phyloP scores from a whole-genome alignment of 2,329 filamentous ascomycete species.

The Aaosphaeria pasadenensis region DNA sequence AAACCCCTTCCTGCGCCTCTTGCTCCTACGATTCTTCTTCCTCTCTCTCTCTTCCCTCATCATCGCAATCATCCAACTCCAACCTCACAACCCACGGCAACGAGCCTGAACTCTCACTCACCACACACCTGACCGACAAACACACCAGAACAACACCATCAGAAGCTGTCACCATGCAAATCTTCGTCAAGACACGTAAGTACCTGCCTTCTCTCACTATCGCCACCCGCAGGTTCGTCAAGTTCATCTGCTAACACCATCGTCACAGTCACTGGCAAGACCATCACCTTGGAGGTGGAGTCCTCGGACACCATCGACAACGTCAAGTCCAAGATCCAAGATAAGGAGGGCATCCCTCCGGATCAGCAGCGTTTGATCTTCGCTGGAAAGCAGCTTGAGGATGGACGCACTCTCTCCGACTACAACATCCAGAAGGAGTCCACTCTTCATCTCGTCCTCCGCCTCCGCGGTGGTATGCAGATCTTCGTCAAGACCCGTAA shows the following conservation, averaged over 20 bases:
- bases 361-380: conserved; percentile 59
- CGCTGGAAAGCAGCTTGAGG: conserved; percentile 58
- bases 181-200: conserved; percentile 60
- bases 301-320: conserved; percentile 30
- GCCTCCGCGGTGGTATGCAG: conserved; percentile 63
- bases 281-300: conserved; percentile 47
- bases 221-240: conserved; percentile 12
- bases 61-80: conserved; percentile 14
- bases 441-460: conserved; percentile 72
- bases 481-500: conserved; percentile 61
- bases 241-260: conserved; percentile 14
- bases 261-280: conserved; percentile 55
- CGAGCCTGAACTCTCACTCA: conserved; percentile 1
- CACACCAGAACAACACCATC: conserved; percentile 1
- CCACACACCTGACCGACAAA: conserved; percentile 6
- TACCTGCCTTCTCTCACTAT: conserved; percentile 21
- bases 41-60: conserved; percentile 9
- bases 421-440: conserved; percentile 61
- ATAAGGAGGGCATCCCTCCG: conserved; percentile 59
- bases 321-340: conserved; percentile 1
- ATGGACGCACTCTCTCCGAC: conserved; percentile 54
- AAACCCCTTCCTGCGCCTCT: conserved; percentile 18
- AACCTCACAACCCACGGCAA: conserved; percentile 6
- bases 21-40: not conserved
- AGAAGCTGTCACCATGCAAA: conserved; percentile 63